phyloP scores from a whole-genome alignment of 306 rosid species.

The Biancaea sappan region DNA sequence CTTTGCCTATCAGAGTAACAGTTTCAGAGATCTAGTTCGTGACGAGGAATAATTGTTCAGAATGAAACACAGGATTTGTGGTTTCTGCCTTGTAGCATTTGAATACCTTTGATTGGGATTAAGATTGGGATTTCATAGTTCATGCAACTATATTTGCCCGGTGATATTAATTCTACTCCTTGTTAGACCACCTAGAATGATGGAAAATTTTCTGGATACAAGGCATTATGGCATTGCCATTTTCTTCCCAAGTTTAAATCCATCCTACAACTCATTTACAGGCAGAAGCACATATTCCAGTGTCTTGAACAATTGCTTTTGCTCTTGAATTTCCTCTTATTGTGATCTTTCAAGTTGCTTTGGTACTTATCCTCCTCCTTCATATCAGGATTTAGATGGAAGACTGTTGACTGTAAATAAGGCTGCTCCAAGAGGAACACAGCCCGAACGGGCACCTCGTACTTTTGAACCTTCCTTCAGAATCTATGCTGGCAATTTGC shows the following conservation, averaged over 20 bases:
- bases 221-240: neutral
- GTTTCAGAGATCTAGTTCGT: neutral
- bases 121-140: neutral
- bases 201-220: neutral
- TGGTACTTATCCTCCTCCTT: neutral
- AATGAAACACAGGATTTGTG: neutral
- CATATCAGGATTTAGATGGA: conserved; percentile 66
- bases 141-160: neutral
- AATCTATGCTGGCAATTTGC: conserved; percentile 87
- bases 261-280: neutral
- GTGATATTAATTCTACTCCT: neutral
- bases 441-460: conserved; percentile 69
- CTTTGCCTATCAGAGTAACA: neutral
- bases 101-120: conserved; percentile 5
- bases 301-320: neutral
- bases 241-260: neutral
- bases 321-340: neutral
- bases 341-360: conserved; percentile 1
- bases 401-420: conserved; percentile 81
- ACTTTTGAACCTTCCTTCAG: conserved; percentile 47
- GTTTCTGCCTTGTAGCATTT: conserved; percentile 5
- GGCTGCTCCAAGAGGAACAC: conserved; percentile 89
- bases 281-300: neutral
- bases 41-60: neutral
- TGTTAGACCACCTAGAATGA: neutral